Percentiles rank a stretch among this genome's conserved stretches.
These are phyloP conservation scores for Diaporthe amygdali DNA, from an alignment of 2,329 filamentous ascomycete genomes.

Conservation along the genomic window DNA sequence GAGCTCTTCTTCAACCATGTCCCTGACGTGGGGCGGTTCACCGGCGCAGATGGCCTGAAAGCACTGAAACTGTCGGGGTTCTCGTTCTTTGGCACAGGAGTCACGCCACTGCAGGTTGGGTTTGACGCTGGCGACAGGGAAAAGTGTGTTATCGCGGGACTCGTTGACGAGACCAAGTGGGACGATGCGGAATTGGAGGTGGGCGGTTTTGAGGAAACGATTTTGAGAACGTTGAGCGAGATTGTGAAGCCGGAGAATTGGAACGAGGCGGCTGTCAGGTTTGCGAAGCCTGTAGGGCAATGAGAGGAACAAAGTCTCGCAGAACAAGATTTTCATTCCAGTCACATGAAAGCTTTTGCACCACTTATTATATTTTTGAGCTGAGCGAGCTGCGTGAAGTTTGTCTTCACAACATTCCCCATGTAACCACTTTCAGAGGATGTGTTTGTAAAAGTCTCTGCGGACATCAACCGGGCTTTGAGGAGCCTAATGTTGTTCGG, in stretches of 20 bases:
- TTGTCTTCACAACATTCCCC: too few relatives aligned
- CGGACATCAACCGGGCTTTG: too few relatives aligned
- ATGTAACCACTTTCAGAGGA: too few relatives aligned
- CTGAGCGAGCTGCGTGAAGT: too few relatives aligned
- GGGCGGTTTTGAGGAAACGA: neutral
- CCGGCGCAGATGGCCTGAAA: neutral
- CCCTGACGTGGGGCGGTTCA: neutral
- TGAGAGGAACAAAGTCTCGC: too few relatives aligned
- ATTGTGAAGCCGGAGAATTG: slow-evolving; percentile 6
- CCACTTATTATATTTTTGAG: too few relatives aligned
- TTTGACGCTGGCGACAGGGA: neutral
- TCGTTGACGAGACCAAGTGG: neutral
- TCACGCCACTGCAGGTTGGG: neutral
- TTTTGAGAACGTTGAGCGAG: neutral
- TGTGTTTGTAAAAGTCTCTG: too few relatives aligned
- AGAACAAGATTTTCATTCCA: too few relatives aligned
- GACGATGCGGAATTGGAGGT: neutral
- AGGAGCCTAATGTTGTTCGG: too few relatives aligned
- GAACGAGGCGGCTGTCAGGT: neutral
- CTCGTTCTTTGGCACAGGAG: neutral
- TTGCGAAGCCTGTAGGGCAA: neutral
- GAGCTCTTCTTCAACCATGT: neutral
- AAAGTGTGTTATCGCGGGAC: neutral
- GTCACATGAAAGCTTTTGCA: too few relatives aligned
- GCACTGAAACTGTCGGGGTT: neutral